Conservation (phyloP, 1,139 yeast genomes). For the Zygosaccharomyces pseudobailii region DNA sequence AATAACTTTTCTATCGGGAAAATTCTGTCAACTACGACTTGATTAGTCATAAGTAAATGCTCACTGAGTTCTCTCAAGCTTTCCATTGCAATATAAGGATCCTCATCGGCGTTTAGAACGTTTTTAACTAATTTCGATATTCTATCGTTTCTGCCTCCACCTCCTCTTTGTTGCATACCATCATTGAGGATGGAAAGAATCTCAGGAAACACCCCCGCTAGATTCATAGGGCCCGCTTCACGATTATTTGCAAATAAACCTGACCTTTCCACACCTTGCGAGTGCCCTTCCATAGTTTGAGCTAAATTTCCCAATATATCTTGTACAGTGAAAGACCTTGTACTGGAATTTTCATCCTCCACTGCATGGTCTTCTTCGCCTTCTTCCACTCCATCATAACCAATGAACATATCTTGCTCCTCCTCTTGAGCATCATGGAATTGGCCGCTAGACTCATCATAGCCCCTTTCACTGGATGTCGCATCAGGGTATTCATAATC, state of each 20-base stretch:
- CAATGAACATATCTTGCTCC: constrained; percentile 2
- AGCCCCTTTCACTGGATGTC: constrained; percentile 1
- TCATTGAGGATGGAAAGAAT: constrained; percentile 40
- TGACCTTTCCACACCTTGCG: constrained; percentile 20
- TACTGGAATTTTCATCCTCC: constrained; percentile 17
- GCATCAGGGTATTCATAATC: constrained; percentile 3
- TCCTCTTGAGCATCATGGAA: constrained; percentile 5
- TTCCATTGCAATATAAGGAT: constrained; percentile 49
- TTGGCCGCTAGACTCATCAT: not conserved
- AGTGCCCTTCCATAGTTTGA: constrained; percentile 17
- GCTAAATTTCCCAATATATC: constrained; percentile 10
- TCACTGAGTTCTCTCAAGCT: constrained; percentile 61
- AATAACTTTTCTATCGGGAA: constrained; percentile 61
- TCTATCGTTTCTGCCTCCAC: constrained; percentile 18
- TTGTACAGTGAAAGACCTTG: constrained; percentile 12
- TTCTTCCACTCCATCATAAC: constrained; percentile 12
- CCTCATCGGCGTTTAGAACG: constrained; percentile 35
- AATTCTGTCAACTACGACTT: constrained; percentile 54
- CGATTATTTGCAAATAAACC: constrained; percentile 12
- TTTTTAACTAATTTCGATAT: constrained; percentile 25
- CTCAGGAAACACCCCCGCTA: constrained; percentile 36
- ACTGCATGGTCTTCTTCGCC: constrained; percentile 22
- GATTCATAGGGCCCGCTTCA: constrained; percentile 8
- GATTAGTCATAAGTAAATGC: constrained; percentile 63
- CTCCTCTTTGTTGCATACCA: constrained; percentile 24